Evolutionary conservation across 2,329 filamentous ascomycete genomes (phyloP).

Genomic region (Aschersonia sp.): DNA sequence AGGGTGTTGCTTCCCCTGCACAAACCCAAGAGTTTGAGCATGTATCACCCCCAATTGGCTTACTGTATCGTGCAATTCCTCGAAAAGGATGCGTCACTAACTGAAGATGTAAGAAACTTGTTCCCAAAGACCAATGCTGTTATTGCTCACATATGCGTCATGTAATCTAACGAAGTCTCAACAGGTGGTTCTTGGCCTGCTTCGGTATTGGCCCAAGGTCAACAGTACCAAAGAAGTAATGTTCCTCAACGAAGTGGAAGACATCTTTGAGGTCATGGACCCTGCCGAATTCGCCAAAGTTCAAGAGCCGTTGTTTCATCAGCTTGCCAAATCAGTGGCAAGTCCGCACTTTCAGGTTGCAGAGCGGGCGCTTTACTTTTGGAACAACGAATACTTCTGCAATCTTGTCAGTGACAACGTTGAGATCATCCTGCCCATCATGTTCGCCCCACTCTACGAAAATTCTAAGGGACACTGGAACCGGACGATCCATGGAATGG

Average conservation of each 20-base stretch:
- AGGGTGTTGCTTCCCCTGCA: constrained; percentile 85
- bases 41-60: constrained; percentile 97
- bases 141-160: not conserved
- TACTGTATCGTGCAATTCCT: constrained; percentile 99
- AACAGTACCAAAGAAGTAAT: constrained; percentile 99
- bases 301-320: constrained; percentile 92
- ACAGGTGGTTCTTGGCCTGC: constrained; percentile 83
- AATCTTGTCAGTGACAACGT: constrained; percentile 98
- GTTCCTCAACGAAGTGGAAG: constrained; percentile 98
- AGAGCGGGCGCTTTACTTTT: constrained; percentile 94
- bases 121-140: not conserved
- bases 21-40: constrained; percentile 98
- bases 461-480: constrained; percentile 99
- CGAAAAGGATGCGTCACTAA: constrained; percentile 92
- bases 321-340: constrained; percentile 92
- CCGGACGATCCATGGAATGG: constrained; percentile 98
- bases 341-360: constrained; percentile 99
- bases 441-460: constrained; percentile 97
- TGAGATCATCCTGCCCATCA: constrained; percentile 94
- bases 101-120: constrained; percentile 64
- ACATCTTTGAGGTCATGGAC: constrained; percentile 99
- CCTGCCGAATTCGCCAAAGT: constrained; percentile 97
- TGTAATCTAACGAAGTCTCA: not conserved
- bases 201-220: constrained; percentile 97
- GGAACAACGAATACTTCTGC: constrained; percentile 99